A percentile compares a stretch with the other conserved stretches of the same genome.
These are phyloP conservation scores for Geotrichum fermentans DNA, from an alignment of 1,139 yeast species.

Conservation along the genomic window DNA sequence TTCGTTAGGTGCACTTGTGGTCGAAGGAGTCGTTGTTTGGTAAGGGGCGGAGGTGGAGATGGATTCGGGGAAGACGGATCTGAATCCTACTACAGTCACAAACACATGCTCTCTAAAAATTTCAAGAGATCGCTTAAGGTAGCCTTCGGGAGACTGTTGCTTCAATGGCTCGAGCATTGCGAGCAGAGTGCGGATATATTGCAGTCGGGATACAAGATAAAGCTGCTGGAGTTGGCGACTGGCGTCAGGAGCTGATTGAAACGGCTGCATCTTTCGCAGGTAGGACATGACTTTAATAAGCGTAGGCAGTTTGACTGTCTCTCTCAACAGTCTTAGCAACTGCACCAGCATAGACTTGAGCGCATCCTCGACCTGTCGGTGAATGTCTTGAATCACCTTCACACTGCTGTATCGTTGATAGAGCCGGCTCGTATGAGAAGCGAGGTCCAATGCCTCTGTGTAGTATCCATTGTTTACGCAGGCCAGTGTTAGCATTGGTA, in stretches of 20 bases:
- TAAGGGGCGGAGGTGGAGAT: neutral
- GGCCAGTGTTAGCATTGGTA: conserved; percentile 77
- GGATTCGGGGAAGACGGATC: conserved; percentile 52
- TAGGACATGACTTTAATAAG: conserved; percentile 75
- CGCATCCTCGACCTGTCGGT: conserved; percentile 32
- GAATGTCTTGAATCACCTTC: conserved; percentile 50
- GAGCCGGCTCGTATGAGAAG: conserved; percentile 64
- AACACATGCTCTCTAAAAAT: conserved; percentile 77
- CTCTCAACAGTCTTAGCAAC: conserved; percentile 61
- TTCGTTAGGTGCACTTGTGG: neutral
- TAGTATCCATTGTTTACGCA: conserved; percentile 84
- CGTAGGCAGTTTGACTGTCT: conserved; percentile 72
- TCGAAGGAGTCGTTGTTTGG: too few species aligned
- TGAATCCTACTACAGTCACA: conserved; percentile 62
- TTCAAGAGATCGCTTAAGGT: conserved; percentile 74
- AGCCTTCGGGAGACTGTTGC: conserved; percentile 50
- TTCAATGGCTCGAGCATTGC: conserved; percentile 53
- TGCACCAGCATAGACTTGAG: conserved; percentile 46
- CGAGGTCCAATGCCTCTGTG: conserved; percentile 79
- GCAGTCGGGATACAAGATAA: conserved; percentile 37
- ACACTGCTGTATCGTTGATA: conserved; percentile 64
- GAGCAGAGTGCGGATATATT: conserved; percentile 42
- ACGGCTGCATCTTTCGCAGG: conserved; percentile 48
- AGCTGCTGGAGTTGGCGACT: conserved; percentile 33
- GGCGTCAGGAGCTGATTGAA: conserved; percentile 23